Evolutionary conservation across 371 early-diverging fungal species (phyloP), one percentile per base, ranked within the genome.

Genomic region (Mucor plumbeus): DNA sequence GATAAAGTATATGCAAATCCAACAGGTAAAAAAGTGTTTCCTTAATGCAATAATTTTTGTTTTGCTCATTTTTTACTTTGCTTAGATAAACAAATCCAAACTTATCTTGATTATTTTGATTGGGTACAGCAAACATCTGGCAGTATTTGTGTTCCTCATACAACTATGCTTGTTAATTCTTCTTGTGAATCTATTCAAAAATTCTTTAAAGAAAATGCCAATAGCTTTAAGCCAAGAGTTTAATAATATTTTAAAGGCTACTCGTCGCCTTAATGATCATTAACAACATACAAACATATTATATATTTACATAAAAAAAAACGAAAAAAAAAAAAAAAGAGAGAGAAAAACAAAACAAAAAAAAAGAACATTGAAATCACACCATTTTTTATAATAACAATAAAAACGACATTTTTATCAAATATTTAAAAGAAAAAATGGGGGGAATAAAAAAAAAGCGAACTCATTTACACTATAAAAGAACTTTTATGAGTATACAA

Each of bases 91-190:
- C 76, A 76, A 58, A 60, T 76, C 15, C 73, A 76, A 59, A 70
- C 71, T 1, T 73, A 64, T 60, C 44, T 76, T 6, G 76, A 76
- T 63, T 76, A 73, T 36, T 76, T 76, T 65, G 71, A 76, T 50
- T 76, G 73, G 71, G 69, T 67, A 7, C 68, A 70, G 62, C 59
- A 70, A 11, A 73, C 63, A 6, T 47, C 63, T 15, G 71, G 71
- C 41, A 76, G 76, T 47, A 58, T 71, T 1, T 58, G 50, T 58
- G 68, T 73, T n/a, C 66, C 76, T 5, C 76, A 76, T 54, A 68
- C 73, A 19, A 39, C 59, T 4, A 68, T 76, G 71, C 65, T 76
- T n/a, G 71, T 67, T n/a, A 60, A 64, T 9, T 26, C 56, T 21
- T 61, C 70, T 15, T 50, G 60, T 47, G 50, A 63, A 50, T 38